Percentiles rank a stretch among this genome's conserved stretches.
Evolutionary conservation across 1,139 yeast species (phyloP).

Genomic region (Dujonia santamariae): DNA sequence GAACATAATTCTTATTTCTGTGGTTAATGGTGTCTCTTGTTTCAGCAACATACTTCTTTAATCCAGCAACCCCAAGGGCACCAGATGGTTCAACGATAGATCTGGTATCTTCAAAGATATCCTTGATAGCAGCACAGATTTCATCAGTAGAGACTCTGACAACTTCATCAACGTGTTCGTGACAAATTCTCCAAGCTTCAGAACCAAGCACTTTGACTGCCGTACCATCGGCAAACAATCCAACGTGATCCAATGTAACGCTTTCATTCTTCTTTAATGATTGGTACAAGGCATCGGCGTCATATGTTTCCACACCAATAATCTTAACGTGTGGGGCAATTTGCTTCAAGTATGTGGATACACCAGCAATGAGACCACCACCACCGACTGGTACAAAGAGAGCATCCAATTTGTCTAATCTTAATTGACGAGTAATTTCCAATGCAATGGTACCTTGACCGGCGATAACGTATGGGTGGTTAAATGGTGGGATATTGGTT

Average conservation of each 20-base stretch:
- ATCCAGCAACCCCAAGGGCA: slow-evolving; percentile 92
- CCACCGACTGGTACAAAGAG: slow-evolving; percentile 95
- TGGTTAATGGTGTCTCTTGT: slow-evolving; percentile 76
- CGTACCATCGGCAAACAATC: slow-evolving; percentile 99
- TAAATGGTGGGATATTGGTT: slow-evolving; percentile 93
- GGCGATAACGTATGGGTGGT: slow-evolving; percentile 98
- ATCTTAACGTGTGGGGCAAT: slow-evolving; percentile 97
- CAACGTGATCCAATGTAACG: slow-evolving; percentile 64
- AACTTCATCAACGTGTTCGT: slow-evolving; percentile 81
- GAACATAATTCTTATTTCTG: slow-evolving; percentile 69
- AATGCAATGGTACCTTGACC: slow-evolving; percentile 98
- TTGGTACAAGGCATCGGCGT: slow-evolving; percentile 85
- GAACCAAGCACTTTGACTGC: slow-evolving; percentile 89
- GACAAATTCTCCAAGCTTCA: slow-evolving; percentile 83
- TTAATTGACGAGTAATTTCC: slow-evolving; percentile 85
- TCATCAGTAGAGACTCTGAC: slow-evolving; percentile 90
- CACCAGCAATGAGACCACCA: slow-evolving; percentile 92
- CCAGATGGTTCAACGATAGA: slow-evolving; percentile 96
- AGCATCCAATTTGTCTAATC: slow-evolving; percentile 75
- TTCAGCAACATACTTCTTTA: slow-evolving; percentile 70
- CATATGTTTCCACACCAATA: slow-evolving; percentile 94
- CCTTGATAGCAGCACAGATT: slow-evolving; percentile 96
- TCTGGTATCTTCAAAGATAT: slow-evolving; percentile 92
- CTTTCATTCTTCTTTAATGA: slow-evolving; percentile 60
- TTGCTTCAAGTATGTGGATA: slow-evolving; percentile 84